A percentile compares a stretch with the other conserved stretches of the same genome.
phyloP scores from a whole-genome alignment of 1,139 yeast genomes.

The Starmera stellimalicola region DNA sequence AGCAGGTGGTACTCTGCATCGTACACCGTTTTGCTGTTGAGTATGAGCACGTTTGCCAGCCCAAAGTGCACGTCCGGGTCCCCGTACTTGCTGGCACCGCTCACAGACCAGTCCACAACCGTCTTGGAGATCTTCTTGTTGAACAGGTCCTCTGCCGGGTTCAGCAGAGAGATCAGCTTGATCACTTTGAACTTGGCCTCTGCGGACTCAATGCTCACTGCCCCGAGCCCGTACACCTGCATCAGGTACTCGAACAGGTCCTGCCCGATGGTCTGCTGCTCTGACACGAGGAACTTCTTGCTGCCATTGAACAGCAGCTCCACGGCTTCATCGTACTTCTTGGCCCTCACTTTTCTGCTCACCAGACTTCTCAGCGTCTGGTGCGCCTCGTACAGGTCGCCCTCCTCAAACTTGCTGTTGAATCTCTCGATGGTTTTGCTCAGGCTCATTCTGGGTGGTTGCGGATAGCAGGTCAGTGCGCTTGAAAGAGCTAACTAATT shows the following conservation, averaged over 20 bases:
- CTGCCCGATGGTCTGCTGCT: conserved; percentile 71
- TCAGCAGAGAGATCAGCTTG: conserved; percentile 22
- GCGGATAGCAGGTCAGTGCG: background rate
- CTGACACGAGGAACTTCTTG: conserved; percentile 52
- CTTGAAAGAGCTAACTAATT: no score
- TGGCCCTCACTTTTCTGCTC: conserved; percentile 67
- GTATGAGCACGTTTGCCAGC: conserved; percentile 57
- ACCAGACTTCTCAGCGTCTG: conserved; percentile 86
- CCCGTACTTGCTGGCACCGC: conserved; percentile 47
- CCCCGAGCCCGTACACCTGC: conserved; percentile 48
- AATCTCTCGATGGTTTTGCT: conserved; percentile 56
- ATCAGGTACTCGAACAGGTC: conserved; percentile 69
- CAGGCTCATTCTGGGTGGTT: conserved; percentile 31
- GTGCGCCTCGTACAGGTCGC: conserved; percentile 89
- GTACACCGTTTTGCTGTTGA: conserved; percentile 24
- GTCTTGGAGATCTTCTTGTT: conserved; percentile 58
- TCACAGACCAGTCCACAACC: conserved; percentile 54
- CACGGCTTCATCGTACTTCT: conserved; percentile 60
- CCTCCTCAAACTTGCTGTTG: conserved; percentile 58
- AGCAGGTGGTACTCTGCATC: conserved; percentile 56
- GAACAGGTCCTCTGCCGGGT: conserved; percentile 47
- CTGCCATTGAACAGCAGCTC: conserved; percentile 68
- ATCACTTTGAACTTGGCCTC: conserved; percentile 29
- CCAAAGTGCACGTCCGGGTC: conserved; percentile 69
- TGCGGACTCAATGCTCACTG: conserved; percentile 34